Evolutionary conservation across 805 yeast species (phyloP).

Genomic region (Metschnikowia kofuensis): DNA sequence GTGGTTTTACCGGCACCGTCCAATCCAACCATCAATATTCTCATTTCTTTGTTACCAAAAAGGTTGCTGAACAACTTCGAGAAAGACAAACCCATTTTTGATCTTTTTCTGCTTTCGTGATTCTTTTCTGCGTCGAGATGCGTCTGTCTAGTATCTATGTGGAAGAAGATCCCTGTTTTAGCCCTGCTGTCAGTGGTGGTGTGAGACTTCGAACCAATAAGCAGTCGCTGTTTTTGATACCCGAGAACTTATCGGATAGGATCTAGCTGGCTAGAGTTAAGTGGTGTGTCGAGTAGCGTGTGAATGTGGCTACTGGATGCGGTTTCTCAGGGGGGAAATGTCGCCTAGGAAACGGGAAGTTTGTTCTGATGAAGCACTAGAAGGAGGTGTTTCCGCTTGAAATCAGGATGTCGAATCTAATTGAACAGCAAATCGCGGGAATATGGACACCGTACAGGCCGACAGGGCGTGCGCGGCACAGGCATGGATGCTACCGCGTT

Average conservation of each 20-base stretch:
- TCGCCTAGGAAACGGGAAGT: constrained; percentile 8
- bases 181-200: constrained; percentile 3
- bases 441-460: constrained; percentile 17
- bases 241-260: neutral
- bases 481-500: constrained; percentile 6
- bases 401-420: constrained; percentile 20
- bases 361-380: constrained; percentile 5
- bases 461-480: constrained; percentile 15
- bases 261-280: neutral
- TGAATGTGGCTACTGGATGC: constrained; percentile 2
- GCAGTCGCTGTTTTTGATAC: constrained; percentile 2
- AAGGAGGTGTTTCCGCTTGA: constrained; percentile 12
- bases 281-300: constrained; percentile 1
- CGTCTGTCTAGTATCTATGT: constrained; percentile 6
- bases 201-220: constrained; percentile 2
- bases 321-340: constrained; percentile 2
- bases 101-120: neutral
- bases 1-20: constrained; percentile 99
- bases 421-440: constrained; percentile 25
- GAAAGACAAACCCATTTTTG: constrained; percentile 84
- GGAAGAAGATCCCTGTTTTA: neutral
- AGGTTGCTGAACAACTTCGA: constrained; percentile 93
- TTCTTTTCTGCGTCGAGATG: neutral
- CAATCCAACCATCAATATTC: constrained; percentile 96
- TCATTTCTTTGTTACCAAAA: constrained; percentile 96